Evolutionary conservation across 441 rosid species (phyloP).

Genomic region (Theobroma grandiflorum): DNA sequence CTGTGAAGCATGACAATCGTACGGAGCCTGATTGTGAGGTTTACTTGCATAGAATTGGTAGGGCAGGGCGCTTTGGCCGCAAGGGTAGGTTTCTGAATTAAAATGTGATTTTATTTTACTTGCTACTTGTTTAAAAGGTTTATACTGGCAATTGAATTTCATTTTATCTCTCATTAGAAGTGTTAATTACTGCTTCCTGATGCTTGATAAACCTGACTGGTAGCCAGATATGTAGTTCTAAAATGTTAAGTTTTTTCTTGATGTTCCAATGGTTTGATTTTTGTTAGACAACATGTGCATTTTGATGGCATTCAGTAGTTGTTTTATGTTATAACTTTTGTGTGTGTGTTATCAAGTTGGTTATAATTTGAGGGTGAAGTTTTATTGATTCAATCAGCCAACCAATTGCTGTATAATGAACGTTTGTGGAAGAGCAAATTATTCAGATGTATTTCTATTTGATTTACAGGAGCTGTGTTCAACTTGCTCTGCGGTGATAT

Average conservation of each 20-base stretch:
- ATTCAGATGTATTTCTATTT: constrained; percentile 18
- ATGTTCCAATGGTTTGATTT: background rate
- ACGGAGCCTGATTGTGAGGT: constrained; percentile 91
- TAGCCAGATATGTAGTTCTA: background rate
- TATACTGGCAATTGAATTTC: background rate
- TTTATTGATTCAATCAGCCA: background rate
- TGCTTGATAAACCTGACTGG: constrained; percentile 1
- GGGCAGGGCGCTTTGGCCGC: constrained; percentile 99
- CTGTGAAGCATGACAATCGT: constrained; percentile 57
- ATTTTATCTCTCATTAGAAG: background rate
- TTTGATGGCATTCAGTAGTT: background rate
- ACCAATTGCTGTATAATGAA: background rate
- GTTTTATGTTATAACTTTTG: background rate
- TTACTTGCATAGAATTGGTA: constrained; percentile 95
- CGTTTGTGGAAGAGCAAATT: background rate
- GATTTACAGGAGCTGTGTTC: constrained; percentile 79
- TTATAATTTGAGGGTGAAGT: background rate
- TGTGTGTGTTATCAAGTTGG: background rate
- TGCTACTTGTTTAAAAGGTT: no score
- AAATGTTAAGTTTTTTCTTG: background rate
- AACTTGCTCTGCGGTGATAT: constrained; percentile 60
- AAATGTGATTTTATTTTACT: background rate
- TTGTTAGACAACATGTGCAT: background rate
- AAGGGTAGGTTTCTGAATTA: constrained; percentile 57
- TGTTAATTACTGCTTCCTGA: background rate